Conservation (phyloP, 73 alveolate genomes). For the Paramecium tetraurelia region DNA sequence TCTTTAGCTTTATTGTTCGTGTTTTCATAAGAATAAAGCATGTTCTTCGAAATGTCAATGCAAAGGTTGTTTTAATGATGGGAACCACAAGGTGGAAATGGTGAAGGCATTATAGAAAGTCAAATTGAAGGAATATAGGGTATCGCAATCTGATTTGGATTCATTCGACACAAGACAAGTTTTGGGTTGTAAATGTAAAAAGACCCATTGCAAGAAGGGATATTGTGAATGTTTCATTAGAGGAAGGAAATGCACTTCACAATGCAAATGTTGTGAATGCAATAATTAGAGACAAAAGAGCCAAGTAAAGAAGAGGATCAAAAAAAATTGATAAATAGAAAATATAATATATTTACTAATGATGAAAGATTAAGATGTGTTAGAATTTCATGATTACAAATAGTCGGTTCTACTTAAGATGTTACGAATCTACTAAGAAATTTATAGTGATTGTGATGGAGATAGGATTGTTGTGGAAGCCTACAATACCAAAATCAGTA, state of each 20-base stretch:
- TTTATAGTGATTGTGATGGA: neutral
- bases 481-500: neutral
- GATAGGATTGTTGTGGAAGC: neutral
- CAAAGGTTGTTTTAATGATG: slow-evolving; percentile 28
- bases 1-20: slow-evolving; percentile 4
- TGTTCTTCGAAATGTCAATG: neutral
- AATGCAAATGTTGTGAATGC: neutral
- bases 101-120: neutral
- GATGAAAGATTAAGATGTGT: slow-evolving; percentile 18
- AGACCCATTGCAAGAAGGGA: neutral
- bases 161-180: neutral
- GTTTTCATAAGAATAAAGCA: neutral
- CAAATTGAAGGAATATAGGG: slow-evolving; percentile 3
- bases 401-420: neutral
- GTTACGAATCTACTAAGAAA: neutral
- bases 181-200: slow-evolving; percentile 44
- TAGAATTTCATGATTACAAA: slow-evolving; percentile 22
- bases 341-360: neutral
- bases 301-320: neutral
- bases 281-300: neutral
- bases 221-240: slow-evolving; percentile 42
- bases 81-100: neutral
- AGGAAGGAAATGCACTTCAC: slow-evolving; percentile 12
- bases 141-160: neutral
- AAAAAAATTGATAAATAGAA: neutral